Evolutionary conservation across 2,329 filamentous ascomycete species (phyloP).

Genomic region (Corinectria fuckeliana): DNA sequence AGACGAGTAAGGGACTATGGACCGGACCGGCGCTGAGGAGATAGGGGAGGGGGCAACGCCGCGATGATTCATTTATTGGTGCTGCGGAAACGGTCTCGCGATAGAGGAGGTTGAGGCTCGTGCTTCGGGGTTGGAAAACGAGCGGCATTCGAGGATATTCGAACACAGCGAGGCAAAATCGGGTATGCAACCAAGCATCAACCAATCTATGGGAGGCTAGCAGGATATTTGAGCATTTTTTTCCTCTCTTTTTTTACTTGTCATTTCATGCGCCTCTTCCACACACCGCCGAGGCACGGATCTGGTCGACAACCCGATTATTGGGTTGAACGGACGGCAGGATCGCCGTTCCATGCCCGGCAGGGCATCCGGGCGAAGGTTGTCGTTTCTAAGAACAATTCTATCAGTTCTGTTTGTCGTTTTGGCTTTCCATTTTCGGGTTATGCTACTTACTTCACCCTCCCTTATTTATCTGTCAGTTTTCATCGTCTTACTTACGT

Average conservation of each 20-base stretch:
- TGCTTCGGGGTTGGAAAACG: not conserved
- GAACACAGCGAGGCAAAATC: not conserved
- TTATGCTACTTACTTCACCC: not conserved
- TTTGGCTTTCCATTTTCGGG: conserved; percentile 1
- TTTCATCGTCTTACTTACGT: not conserved
- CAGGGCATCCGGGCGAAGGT: conserved; percentile 2
- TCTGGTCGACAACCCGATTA: not conserved
- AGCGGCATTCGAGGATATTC: conserved; percentile 5
- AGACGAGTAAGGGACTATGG: conserved; percentile 71
- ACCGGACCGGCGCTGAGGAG: conserved; percentile 44
- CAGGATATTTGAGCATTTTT: conserved; percentile 1
- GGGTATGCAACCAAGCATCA: not conserved
- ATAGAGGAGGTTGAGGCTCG: conserved; percentile 4
- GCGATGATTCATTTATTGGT: not conserved
- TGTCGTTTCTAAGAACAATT: not conserved
- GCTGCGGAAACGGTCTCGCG: not conserved
- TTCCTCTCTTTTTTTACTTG: conserved; percentile 1
- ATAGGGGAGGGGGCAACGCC: conserved; percentile 16
- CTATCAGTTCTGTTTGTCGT: conserved; percentile 1
- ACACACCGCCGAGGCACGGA: not conserved
- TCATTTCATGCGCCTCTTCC: not conserved
- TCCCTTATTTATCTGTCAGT: not conserved
- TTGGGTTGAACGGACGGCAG: conserved; percentile 21
- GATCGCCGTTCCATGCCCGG: conserved; percentile 20
- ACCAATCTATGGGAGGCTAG: conserved; percentile 7